phyloP scores from a whole-genome alignment of 768 basidiomycete genomes.

The Chalciporus pseudorubinellus region DNA sequence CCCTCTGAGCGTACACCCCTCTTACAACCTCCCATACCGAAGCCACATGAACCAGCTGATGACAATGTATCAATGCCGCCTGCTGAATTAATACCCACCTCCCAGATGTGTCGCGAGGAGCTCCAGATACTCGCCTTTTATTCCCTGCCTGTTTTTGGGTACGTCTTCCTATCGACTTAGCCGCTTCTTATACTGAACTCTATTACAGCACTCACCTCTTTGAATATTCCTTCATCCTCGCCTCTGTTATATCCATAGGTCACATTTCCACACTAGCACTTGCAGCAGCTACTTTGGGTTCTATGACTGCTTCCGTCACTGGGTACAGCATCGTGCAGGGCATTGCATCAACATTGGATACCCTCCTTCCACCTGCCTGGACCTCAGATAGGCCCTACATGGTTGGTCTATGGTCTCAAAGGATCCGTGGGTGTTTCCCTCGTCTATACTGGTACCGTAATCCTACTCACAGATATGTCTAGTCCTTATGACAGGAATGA shows the following conservation, averaged over 20 bases:
- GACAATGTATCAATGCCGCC: background rate
- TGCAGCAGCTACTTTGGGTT: constrained; percentile 75
- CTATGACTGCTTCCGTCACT: constrained; percentile 66
- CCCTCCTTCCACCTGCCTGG: constrained; percentile 93
- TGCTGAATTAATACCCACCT: constrained; percentile 19
- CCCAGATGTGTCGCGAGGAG: constrained; percentile 56
- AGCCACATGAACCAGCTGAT: constrained; percentile 53
- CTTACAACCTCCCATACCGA: constrained; percentile 45
- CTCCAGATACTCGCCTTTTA: constrained; percentile 56
- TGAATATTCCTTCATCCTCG: constrained; percentile 84
- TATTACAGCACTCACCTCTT: constrained; percentile 64
- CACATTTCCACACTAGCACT: constrained; percentile 89
- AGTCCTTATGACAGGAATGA: constrained; percentile 61
- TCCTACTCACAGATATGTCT: constrained; percentile 6
- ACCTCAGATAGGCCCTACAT: constrained; percentile 80
- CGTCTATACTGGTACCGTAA: background rate
- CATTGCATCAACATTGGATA: constrained; percentile 83
- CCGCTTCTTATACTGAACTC: constrained; percentile 1
- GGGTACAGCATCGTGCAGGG: constrained; percentile 72
- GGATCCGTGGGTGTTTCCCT: constrained; percentile 61
- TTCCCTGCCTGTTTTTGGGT: constrained; percentile 73
- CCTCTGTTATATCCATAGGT: constrained; percentile 83
- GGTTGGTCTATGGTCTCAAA: constrained; percentile 88
- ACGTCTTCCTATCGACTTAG: constrained; percentile 22
- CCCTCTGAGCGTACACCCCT: constrained; percentile 57